Evolutionary conservation across 2,329 filamentous ascomycete genomes (phyloP), one percentile per base, ranked within the genome.

Genomic region (Phyllosticta citribraziliensis): DNA sequence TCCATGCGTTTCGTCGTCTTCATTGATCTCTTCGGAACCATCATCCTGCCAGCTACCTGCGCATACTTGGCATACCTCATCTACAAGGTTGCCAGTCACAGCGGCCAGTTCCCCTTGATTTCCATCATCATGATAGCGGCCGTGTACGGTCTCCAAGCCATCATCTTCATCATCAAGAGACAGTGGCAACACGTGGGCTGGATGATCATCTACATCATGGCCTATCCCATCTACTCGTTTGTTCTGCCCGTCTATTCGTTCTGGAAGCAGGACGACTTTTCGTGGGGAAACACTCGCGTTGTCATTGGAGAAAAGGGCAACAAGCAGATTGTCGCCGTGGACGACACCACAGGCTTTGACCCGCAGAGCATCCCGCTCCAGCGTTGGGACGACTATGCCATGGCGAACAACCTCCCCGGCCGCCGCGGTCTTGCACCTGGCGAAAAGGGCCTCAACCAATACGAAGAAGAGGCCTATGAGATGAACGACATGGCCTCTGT

Each of bases 251-350:
- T 99, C 65, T 99, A 97, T 79, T 96, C 93, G 0, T 99, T 99
- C 87, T 99, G 94, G 94, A 96, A 97, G 76, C 92, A 97, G 75
- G 94, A 99, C 76, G 93, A 99, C 77, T 99, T 99, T 81, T 87
- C 87, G 1, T 99, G 94, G 94, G 94, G 94, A 82, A 97, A 94
- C 78, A 99, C 94, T 1, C 91, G 94, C 83, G 86, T 99, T 66
- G 94, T 99, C 67, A 89, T 97, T 66, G 93, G 91, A 63, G 94
- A 99, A 74, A 91, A 93, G 74, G 93, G 92, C 65, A 84, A 84
- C 72, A 96, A 96, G 78, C 86, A 96, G 71, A 80, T 97, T n/a
- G 82, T 99, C 58, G 91, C 91, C 0, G 85, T 92, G 2, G 83
- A 85, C 60, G 88, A 93, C 25, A 86, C 88, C 63, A 91, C 94